Conservation (phyloP, 73 alveolate species). For the Durusdinium trenchii region DNA sequence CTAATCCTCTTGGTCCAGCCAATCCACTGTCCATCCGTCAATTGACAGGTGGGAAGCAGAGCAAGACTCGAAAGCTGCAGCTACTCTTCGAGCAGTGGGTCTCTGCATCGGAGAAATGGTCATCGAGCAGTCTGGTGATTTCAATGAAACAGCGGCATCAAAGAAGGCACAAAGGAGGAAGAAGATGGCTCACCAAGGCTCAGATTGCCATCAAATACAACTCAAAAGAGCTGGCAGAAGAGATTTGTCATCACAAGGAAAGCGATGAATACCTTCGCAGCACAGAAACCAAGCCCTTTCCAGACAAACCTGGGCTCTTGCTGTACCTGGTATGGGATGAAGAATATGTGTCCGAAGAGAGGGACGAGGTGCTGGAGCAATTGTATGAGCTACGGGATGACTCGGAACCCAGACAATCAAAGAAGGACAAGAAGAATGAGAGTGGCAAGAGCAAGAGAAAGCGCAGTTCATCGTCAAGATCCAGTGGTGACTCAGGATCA, state of each 20-base stretch:
- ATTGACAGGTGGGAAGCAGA: not conserved
- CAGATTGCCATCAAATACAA: not conserved
- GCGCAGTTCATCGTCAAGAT: too few relatives aligned
- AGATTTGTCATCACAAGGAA: not conserved
- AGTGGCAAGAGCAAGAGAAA: not conserved
- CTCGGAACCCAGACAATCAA: not conserved
- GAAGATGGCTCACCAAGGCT: not conserved
- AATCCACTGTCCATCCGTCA: too few relatives aligned
- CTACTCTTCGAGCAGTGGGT: slow-evolving; percentile 26
- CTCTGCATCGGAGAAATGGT: not conserved
- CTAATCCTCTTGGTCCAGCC: too few relatives aligned
- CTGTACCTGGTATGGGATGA: slow-evolving; percentile 8
- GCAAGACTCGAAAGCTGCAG: not conserved
- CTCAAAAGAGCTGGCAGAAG: not conserved
- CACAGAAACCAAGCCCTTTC: not conserved
- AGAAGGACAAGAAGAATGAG: not conserved
- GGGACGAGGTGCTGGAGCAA: not conserved
- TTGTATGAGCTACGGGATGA: not conserved
- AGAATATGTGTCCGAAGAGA: not conserved
- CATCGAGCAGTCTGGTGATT: not conserved
- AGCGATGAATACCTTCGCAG: not conserved
- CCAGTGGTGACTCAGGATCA: not conserved
- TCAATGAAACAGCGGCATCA: not conserved
- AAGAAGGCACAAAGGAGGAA: not conserved
- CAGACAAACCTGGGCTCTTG: not conserved